Conservation (phyloP, 2,329 filamentous ascomycete genomes). For the Diaporthe vexans region DNA sequence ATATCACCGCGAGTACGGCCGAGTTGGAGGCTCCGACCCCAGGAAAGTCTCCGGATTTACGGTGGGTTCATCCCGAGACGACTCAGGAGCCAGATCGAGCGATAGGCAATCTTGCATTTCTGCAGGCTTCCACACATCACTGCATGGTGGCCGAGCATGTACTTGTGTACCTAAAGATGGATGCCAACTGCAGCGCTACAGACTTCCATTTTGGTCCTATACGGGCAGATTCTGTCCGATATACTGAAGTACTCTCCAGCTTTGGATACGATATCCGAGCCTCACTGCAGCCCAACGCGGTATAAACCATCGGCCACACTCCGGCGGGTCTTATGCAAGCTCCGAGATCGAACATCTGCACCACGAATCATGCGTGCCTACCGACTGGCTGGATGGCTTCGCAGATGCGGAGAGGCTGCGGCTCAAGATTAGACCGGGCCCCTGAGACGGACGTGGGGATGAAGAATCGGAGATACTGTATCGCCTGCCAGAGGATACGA, state of each 20-base stretch:
- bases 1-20: slow-evolving; percentile 41
- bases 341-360: not conserved
- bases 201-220: not conserved
- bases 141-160: no score
- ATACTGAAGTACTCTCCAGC: not conserved
- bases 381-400: not conserved
- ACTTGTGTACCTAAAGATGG: not conserved
- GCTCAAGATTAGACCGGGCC: not conserved
- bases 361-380: not conserved
- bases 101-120: not conserved
- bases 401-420: not conserved
- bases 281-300: not conserved
- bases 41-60: not conserved
- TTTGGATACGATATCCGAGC: not conserved
- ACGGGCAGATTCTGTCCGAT: slow-evolving; percentile 10
- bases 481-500: not conserved
- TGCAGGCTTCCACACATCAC: not conserved
- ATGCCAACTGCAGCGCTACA: not conserved
- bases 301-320: slow-evolving; percentile 25
- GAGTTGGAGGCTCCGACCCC: slow-evolving; percentile 15
- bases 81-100: not conserved
- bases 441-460: not conserved
- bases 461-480: slow-evolving; percentile 8
- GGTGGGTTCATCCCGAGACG: not conserved
- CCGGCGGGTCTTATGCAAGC: slow-evolving; percentile 23